A percentile compares a stretch with the other conserved stretches of the same genome.
phyloP scores from a whole-genome alignment of 495 filamentous ascomycete genomes.

The Aspergillus baeticus region DNA sequence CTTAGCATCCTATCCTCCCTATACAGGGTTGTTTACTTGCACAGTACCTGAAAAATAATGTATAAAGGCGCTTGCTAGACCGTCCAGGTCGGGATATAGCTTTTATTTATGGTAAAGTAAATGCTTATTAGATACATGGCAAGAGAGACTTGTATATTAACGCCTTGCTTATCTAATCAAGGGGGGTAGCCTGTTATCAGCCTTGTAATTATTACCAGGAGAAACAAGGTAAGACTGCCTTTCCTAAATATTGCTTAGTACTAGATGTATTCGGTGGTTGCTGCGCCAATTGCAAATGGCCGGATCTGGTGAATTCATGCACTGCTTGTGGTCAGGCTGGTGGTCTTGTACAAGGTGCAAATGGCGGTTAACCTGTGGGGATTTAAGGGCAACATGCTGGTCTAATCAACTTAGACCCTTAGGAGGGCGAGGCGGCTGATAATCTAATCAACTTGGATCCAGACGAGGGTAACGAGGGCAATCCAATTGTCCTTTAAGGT shows the following conservation, averaged over 20 bases:
- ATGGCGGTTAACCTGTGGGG: neutral
- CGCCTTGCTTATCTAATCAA: constrained; percentile 3
- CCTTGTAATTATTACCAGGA: constrained; percentile 3
- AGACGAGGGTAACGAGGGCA: neutral
- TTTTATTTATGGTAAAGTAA: too few species aligned
- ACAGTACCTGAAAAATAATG: too few species aligned
- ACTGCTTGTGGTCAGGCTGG: too few species aligned
- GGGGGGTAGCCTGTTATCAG: neutral
- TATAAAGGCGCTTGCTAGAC: too few species aligned
- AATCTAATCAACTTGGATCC: constrained; percentile 2
- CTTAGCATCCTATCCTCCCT: neutral
- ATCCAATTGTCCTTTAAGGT: too few species aligned
- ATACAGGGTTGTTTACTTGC: neutral
- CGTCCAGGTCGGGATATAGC: too few species aligned
- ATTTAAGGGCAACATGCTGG: neutral
- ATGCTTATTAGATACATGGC: too few species aligned
- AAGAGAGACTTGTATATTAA: constrained; percentile 1
- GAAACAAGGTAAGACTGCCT: neutral
- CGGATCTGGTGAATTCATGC: constrained; percentile 5
- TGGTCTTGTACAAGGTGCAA: too few species aligned
- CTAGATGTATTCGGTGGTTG: constrained; percentile 15
- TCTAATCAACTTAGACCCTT: constrained; percentile 1
- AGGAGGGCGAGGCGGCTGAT: neutral
- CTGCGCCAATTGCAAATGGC: constrained; percentile 19
- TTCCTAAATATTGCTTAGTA: too few species aligned